These are phyloP conservation scores for Penicillium psychrosexuale DNA, from an alignment of 2,329 filamentous ascomycete genomes.

Conservation along the genomic window DNA sequence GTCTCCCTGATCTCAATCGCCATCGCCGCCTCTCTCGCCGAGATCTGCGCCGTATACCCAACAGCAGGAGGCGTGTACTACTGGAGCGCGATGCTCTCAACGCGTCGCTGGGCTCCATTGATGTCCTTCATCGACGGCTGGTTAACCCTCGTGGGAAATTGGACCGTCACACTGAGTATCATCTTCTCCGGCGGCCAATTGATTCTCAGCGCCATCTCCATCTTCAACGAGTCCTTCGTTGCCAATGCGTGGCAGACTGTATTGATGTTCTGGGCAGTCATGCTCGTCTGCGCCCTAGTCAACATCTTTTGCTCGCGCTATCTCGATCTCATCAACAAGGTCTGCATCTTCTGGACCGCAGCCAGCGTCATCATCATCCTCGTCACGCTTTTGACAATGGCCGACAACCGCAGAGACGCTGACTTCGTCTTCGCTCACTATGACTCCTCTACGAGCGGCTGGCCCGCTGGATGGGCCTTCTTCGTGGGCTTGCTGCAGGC, in stretches of 20 bases:
- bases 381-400: constrained; percentile 59
- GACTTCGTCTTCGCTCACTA: constrained; percentile 68
- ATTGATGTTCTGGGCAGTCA: constrained; percentile 69
- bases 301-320: constrained; percentile 63
- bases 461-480: constrained; percentile 68
- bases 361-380: constrained; percentile 67
- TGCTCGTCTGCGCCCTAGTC: constrained; percentile 60
- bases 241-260: constrained; percentile 68
- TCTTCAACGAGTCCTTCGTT: constrained; percentile 67
- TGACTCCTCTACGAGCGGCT: constrained; percentile 63
- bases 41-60: constrained; percentile 67
- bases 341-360: constrained; percentile 71
- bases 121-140: constrained; percentile 69
- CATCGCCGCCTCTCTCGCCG: constrained; percentile 65
- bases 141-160: constrained; percentile 70
- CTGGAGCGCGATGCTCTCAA: constrained; percentile 66
- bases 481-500: constrained; percentile 69
- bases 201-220: constrained; percentile 63
- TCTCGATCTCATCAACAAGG: constrained; percentile 67
- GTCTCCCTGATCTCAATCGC: constrained; percentile 61
- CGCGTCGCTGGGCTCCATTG: constrained; percentile 62
- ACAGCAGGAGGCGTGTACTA: constrained; percentile 70
- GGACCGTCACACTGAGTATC: constrained; percentile 65
- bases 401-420: constrained; percentile 55
- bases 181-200: constrained; percentile 71